These are phyloP conservation scores for Cyathus striatus DNA, from an alignment of 768 basidiomycete genomes.

Conservation along the genomic window DNA sequence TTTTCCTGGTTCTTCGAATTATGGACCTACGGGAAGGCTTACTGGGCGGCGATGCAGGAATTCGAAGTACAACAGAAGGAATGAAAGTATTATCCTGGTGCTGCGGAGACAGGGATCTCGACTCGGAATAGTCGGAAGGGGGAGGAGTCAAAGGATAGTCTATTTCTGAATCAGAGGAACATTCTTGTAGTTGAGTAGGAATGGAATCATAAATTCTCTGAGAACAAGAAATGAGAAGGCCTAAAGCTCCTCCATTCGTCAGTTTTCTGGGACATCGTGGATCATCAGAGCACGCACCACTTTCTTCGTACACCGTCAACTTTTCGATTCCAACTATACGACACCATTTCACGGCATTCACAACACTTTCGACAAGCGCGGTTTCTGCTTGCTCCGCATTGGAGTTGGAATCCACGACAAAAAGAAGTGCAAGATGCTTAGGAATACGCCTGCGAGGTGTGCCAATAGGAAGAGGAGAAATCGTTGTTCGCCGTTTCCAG, in stretches of 20 bases:
- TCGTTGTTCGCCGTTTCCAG: slow-evolving; percentile 28
- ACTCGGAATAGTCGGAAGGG: slow-evolving; percentile 64
- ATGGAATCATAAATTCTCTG: slow-evolving; percentile 36
- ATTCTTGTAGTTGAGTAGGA: no score
- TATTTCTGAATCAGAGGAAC: slow-evolving; percentile 47
- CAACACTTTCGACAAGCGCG: slow-evolving; percentile 47
- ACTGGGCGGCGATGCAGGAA: neutral
- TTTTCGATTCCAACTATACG: slow-evolving; percentile 51
- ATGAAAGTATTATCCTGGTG: slow-evolving; percentile 10
- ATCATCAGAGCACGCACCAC: slow-evolving; percentile 62
- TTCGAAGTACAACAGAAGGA: slow-evolving; percentile 8
- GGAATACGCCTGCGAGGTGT: slow-evolving; percentile 56
- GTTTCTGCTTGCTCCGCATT: slow-evolving; percentile 29
- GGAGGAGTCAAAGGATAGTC: slow-evolving; percentile 79
- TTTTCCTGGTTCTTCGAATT: no score
- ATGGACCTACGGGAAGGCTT: neutral
- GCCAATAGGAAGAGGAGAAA: slow-evolving; percentile 41
- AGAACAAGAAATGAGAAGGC: slow-evolving; percentile 32
- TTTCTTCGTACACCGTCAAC: slow-evolving; percentile 68
- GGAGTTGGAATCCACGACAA: slow-evolving; percentile 41
- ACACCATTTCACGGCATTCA: slow-evolving; percentile 58
- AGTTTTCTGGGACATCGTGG: no score
- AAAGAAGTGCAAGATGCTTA: slow-evolving; percentile 59
- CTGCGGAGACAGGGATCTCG: slow-evolving; percentile 56
- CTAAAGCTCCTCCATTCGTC: no score